Evolutionary conservation across 441 rosid genomes (phyloP), one percentile per base, ranked within the genome.

Genomic region (Populus hybrid): DNA sequence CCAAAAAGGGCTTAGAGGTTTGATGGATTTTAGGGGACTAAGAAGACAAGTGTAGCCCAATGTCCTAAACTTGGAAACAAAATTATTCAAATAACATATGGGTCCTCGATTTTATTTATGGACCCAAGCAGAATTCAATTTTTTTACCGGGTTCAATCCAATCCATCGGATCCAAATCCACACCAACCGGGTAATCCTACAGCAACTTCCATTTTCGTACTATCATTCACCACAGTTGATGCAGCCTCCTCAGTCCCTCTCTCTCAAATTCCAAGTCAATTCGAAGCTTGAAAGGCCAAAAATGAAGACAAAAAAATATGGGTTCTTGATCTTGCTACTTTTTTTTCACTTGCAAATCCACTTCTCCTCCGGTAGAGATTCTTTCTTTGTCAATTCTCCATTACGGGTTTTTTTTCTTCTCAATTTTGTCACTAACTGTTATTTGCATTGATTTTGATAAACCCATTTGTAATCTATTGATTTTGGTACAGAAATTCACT

Each of bases 361-460:
- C 38, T 73, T 75, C 75, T 82, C 86, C 16, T 76, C 76, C 65
- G 90, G 90, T 87, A 76, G 71, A 26, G 36, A 3, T 6, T 18
- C 29, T 63, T 72, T 23, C 29, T 42, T 7, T 26, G 2, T 67
- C 14, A 29, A 9, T 20, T 64, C 14, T n/a, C 9, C 20, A 21
- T 35, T n/a, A n/a, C 64, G 4, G 10, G 35, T 76, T 64, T 72
- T 64, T 31, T 65, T 66, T 12, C 14, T 50, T 23, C 16, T 16
- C 28, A 65, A 64, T 3, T 2, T 33, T 33, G 16, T 14, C 23
- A 11, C 29, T 38, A 38, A 18, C 69, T 42, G 53, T 33, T 68
- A 9, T 61, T 18, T 73, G 14, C 61, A 29, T 78, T 68, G 61
- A 28, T 61, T 28, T 79, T 69, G 26, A 10, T 26, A 29, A 29